A percentile compares a stretch with the other conserved stretches of the same genome.
Evolutionary conservation across 345 rosid species (phyloP).

Genomic region (Salix purpurea): DNA sequence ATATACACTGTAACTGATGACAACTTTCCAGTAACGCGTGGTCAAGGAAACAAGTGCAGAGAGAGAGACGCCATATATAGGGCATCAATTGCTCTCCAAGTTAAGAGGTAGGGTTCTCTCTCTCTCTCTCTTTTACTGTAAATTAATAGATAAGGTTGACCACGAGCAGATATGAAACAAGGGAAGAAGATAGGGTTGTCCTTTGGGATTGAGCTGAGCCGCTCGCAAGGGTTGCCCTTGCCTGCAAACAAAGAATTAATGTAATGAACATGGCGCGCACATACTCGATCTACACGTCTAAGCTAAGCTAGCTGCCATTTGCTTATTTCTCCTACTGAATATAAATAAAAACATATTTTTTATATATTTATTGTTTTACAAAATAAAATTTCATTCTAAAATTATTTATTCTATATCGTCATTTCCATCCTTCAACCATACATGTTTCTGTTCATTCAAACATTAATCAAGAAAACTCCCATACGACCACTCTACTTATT

Average conservation of each 20-base stretch:
- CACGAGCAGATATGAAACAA: background rate
- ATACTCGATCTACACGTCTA: background rate
- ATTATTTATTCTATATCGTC: too few species aligned
- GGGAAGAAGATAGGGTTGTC: background rate
- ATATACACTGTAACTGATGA: slow-evolving; percentile 7
- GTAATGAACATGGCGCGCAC: background rate
- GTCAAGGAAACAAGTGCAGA: background rate
- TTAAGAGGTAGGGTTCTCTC: slow-evolving; percentile 28
- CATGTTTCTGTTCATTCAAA: too few species aligned
- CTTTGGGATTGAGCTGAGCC: background rate
- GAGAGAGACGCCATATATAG: background rate
- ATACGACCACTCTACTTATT: background rate
- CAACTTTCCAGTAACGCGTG: slow-evolving; percentile 4
- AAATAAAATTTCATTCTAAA: too few species aligned
- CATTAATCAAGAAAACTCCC: background rate
- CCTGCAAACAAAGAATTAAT: background rate
- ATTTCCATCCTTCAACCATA: too few species aligned
- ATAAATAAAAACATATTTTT: too few species aligned
- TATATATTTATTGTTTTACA: too few species aligned
- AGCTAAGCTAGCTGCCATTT: too few species aligned
- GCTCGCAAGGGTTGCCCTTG: background rate
- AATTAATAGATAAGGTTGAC: too few species aligned
- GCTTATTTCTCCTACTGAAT: too few species aligned
- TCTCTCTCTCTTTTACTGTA: too few species aligned
- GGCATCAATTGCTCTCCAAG: background rate